Percentiles rank a stretch among this genome's conserved stretches.
phyloP scores from a whole-genome alignment of 306 rosid species.

The Medicago arabica region DNA sequence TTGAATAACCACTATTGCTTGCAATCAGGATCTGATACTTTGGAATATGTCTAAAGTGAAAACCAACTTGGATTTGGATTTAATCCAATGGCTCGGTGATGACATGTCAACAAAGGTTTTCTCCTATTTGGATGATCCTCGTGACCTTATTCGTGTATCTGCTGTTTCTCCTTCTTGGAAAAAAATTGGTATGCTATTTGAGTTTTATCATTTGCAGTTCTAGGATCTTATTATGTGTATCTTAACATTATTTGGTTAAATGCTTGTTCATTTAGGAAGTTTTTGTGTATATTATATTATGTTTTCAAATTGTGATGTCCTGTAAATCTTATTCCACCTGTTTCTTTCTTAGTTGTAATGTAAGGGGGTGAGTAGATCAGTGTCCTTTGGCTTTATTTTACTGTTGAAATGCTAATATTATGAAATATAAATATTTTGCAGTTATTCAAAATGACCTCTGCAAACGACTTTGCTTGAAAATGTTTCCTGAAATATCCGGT shows the following conservation, averaged over 20 bases:
- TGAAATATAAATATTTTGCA: constrained; percentile 52
- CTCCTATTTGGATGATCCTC: constrained; percentile 62
- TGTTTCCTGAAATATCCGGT: constrained; percentile 61
- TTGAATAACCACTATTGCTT: background rate
- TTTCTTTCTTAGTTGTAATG: constrained; percentile 10
- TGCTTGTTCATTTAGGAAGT: background rate
- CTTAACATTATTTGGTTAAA: background rate
- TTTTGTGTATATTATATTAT: background rate
- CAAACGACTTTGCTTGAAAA: constrained; percentile 63
- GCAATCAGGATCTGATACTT: constrained; percentile 32
- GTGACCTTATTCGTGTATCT: constrained; percentile 63
- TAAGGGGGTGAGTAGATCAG: constrained; percentile 10
- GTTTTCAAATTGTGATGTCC: constrained; percentile 2
- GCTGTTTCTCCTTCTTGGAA: constrained; percentile 61
- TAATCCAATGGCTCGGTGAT: constrained; percentile 54
- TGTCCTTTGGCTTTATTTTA: constrained; percentile 26
- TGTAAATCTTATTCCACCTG: background rate
- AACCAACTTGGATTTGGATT: constrained; percentile 46
- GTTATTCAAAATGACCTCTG: constrained; percentile 63
- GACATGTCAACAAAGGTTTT: constrained; percentile 62
- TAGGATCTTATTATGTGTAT: constrained; percentile 11
- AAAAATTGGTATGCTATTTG: constrained; percentile 54
- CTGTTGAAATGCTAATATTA: constrained; percentile 30
- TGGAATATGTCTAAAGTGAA: constrained; percentile 50
- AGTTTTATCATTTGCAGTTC: constrained; percentile 23